Evolutionary conservation across 495 filamentous ascomycete species (phyloP).

Genomic region (Hypoxylon trugodes): DNA sequence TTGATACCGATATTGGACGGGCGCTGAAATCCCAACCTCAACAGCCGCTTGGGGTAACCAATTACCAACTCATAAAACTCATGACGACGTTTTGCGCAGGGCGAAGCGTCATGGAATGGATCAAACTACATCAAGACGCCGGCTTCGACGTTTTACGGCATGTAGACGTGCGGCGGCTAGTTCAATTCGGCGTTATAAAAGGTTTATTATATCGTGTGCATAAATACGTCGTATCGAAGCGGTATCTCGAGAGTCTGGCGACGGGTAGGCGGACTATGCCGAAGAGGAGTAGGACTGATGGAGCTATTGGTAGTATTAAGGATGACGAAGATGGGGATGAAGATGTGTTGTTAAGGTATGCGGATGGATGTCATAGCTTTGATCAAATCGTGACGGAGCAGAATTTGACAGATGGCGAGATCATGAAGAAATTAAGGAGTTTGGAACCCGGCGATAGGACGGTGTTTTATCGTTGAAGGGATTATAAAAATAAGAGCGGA

Average conservation of each 20-base stretch:
- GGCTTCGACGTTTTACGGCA: conserved; percentile 67
- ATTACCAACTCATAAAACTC: conserved; percentile 69
- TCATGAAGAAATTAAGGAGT: conserved; percentile 58
- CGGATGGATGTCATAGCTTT: conserved; percentile 84
- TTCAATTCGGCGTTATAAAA: conserved; percentile 96
- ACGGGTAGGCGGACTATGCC: conserved; percentile 48
- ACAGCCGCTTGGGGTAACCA: conserved; percentile 49
- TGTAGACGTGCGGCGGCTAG: conserved; percentile 88
- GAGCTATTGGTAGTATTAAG: too few species aligned
- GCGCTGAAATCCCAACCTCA: conserved; percentile 27
- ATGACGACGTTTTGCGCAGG: conserved; percentile 82
- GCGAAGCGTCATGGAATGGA: conserved; percentile 82
- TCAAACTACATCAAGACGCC: conserved; percentile 69
- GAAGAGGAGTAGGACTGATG: too few species aligned
- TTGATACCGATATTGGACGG: neutral
- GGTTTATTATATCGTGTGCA: conserved; percentile 94
- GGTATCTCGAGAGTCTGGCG: conserved; percentile 54
- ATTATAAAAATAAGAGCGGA: too few species aligned
- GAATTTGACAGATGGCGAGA: conserved; percentile 65
- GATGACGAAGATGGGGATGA: conserved; percentile 21
- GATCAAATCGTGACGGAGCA: conserved; percentile 90
- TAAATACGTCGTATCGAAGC: conserved; percentile 80
- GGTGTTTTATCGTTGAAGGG: conserved; percentile 56
- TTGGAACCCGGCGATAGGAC: conserved; percentile 58
- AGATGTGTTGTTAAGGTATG: conserved; percentile 65